Conservation (phyloP, 2,329 filamentous ascomycete species). For the Hypoxylon sp. region DNA sequence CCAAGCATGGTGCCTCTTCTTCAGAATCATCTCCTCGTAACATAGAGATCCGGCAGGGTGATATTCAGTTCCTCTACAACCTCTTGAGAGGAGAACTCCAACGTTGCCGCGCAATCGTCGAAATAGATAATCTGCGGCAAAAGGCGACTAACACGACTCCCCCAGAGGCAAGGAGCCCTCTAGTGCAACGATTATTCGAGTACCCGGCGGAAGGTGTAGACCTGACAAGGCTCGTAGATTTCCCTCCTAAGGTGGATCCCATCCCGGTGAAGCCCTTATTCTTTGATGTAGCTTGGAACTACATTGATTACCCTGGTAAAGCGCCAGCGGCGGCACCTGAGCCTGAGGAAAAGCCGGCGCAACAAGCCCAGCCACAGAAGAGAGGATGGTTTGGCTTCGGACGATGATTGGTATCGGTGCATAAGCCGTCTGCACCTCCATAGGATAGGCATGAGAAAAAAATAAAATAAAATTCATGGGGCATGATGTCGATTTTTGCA, state of each 20-base stretch:
- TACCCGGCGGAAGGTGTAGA: slow-evolving; percentile 82
- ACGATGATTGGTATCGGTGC: slow-evolving; percentile 55
- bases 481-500: slow-evolving; percentile 21
- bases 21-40: slow-evolving; percentile 69
- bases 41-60: slow-evolving; percentile 74
- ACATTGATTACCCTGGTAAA: slow-evolving; percentile 89
- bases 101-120: slow-evolving; percentile 87
- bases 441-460: slow-evolving; percentile 12
- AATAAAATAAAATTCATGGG: slow-evolving; percentile 16
- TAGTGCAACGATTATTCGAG: slow-evolving; percentile 81
- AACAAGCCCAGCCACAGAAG: slow-evolving; percentile 66
- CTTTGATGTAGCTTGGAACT: slow-evolving; percentile 97
- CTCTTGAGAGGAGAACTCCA: slow-evolving; percentile 80
- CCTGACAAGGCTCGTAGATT: slow-evolving; percentile 85
- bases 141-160: slow-evolving; percentile 61
- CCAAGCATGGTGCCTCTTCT: slow-evolving; percentile 55
- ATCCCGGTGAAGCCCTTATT: slow-evolving; percentile 96
- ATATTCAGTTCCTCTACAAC: slow-evolving; percentile 71
- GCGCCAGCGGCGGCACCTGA: slow-evolving; percentile 53
- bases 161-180: slow-evolving; percentile 66
- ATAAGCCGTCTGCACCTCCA: slow-evolving; percentile 11
- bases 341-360: slow-evolving; percentile 55
- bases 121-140: slow-evolving; percentile 78
- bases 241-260: slow-evolving; percentile 85
- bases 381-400: slow-evolving; percentile 85